Evolutionary conservation across 1,284 basidiomycete genomes (phyloP), one percentile per base, ranked within the genome.

Genomic region (Phellinidium pouzarii): DNA sequence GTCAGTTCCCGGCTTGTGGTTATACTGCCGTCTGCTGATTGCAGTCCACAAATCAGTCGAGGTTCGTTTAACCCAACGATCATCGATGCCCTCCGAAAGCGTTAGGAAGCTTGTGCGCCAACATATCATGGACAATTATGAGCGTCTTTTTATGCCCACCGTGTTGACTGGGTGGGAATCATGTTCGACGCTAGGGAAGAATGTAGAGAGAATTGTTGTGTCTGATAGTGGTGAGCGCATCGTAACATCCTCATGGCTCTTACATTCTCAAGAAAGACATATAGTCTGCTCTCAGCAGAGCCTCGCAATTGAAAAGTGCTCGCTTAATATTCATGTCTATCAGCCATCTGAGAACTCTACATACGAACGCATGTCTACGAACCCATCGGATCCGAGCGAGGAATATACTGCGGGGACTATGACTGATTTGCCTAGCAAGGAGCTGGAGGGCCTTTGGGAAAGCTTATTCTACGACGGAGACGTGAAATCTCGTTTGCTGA

Each of bases 371-470:
- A 27, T 84, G 83, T 23, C 51, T 11, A 50, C 19, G 14, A 57
- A 53, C 36, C 55, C 55, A 17, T 57, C 55, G 20, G 55, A 57
- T 46, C 26, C 55, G 5, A 52, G 19, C 37, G 83, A 84, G 55
- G 82, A 84, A 53, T 83, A 91, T 0, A 87, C 88, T 66, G 91
- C 94, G 2, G 94, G 93, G 0, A 87, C 78, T 48, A 83, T 96
- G 17, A 83, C 84, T 58, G 88, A 94, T 57, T 76, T 98, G 29
- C 95, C 94, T 0, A 91, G 85, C 55, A 67, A 73, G 54, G 77
- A 75, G 34, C 84, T 91, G 71, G 94, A 98, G 58, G 94, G 95
- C 0, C 70, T 98, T 3, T 99, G 96, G 84, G 82, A 85, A 52
- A 93, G 88, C 46, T 67, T 99, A 57, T 87, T 98, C 62, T 99